Evolutionary conservation across 352 stramenopile species (phyloP).

Genomic region (Phytopythium cucurbitacearum): DNA sequence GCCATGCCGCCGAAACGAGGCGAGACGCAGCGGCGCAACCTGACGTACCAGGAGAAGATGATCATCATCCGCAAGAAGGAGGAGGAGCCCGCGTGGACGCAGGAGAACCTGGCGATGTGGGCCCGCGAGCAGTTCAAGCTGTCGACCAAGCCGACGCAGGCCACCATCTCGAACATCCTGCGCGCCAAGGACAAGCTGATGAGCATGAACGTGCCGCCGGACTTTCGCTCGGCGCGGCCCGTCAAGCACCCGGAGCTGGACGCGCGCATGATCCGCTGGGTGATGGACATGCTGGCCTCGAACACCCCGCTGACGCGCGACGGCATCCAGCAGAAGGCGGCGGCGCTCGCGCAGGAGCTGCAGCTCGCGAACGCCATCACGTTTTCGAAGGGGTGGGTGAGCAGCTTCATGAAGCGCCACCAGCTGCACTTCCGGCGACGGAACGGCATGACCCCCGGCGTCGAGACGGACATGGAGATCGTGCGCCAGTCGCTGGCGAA

Average conservation of each 20-base stretch:
- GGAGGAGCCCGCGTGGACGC: conserved; percentile 43
- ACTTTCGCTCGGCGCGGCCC: conserved; percentile 33
- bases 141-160: conserved; percentile 42
- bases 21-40: conserved; percentile 31
- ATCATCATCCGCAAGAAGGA: conserved; percentile 55
- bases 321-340: conserved; percentile 30
- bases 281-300: conserved; percentile 24
- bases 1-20: conserved; percentile 7
- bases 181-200: conserved; percentile 40
- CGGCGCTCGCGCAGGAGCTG: conserved; percentile 31
- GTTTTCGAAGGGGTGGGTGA: conserved; percentile 66
- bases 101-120: conserved; percentile 48
- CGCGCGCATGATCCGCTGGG: conserved; percentile 37
- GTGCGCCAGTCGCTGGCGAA: conserved; percentile 10
- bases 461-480: conserved; percentile 6
- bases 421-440: conserved; percentile 32
- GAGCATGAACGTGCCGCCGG: conserved; percentile 28
- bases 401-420: conserved; percentile 55
- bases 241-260: conserved; percentile 57
- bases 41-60: conserved; percentile 62
- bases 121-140: conserved; percentile 49
- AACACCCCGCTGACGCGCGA: conserved; percentile 20
- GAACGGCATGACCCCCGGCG: conserved; percentile 3
- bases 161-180: conserved; percentile 65
- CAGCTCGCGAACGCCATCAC: conserved; percentile 27